Conservation (phyloP, 2,329 filamentous ascomycete species). For the Gnomoniopsis sp. region DNA sequence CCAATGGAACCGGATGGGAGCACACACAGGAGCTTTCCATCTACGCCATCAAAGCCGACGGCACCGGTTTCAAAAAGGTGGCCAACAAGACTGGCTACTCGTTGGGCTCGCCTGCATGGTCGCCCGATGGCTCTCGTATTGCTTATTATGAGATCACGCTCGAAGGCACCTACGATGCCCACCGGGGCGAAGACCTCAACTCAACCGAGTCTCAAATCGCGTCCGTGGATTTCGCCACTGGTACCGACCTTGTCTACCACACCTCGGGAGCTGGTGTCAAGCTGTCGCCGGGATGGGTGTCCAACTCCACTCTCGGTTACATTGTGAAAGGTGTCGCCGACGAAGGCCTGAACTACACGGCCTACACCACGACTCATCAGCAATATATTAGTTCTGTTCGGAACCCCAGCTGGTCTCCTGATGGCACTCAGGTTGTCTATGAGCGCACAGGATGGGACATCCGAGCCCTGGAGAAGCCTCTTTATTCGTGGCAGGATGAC, state of each 20-base stretch:
- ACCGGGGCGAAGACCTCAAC: slow-evolving; percentile 24
- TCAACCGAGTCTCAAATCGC: slow-evolving; percentile 28
- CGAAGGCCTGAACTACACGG: slow-evolving; percentile 29
- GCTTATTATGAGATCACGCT: slow-evolving; percentile 37
- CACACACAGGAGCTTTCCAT: slow-evolving; percentile 38
- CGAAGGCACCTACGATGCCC: slow-evolving; percentile 35
- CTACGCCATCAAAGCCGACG: slow-evolving; percentile 36
- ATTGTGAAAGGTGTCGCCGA: slow-evolving; percentile 25
- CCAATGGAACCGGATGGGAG: slow-evolving; percentile 36
- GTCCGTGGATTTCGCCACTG: slow-evolving; percentile 37
- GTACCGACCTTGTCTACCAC: slow-evolving; percentile 29
- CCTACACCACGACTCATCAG: slow-evolving; percentile 16
- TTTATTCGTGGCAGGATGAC: slow-evolving; percentile 36
- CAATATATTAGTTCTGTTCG: slow-evolving; percentile 15
- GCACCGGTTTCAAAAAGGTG: slow-evolving; percentile 33
- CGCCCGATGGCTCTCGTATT: slow-evolving; percentile 31
- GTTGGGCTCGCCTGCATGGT: slow-evolving; percentile 36
- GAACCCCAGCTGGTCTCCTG: slow-evolving; percentile 31
- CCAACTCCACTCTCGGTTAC: slow-evolving; percentile 23
- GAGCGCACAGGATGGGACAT: slow-evolving; percentile 26
- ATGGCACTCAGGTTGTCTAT: slow-evolving; percentile 25
- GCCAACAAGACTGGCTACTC: slow-evolving; percentile 30
- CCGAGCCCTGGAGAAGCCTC: slow-evolving; percentile 31
- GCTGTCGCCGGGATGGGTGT: slow-evolving; percentile 24
- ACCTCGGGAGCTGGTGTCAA: slow-evolving; percentile 28